phyloP scores from a whole-genome alignment of 139 green algal species.

The Asterochloris sp. region DNA sequence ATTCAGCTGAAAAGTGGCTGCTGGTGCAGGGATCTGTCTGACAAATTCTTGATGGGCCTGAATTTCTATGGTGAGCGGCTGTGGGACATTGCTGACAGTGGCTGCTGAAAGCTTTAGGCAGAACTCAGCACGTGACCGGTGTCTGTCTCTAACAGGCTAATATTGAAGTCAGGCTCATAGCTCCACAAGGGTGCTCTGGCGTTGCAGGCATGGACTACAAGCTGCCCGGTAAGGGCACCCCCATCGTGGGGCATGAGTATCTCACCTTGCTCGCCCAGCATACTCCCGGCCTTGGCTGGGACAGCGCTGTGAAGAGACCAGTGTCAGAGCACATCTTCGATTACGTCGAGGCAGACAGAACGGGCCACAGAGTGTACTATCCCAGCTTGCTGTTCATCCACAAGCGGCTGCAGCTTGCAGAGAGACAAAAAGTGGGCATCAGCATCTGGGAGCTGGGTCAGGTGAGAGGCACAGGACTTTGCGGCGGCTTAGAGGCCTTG shows the following conservation, averaged over 20 bases:
- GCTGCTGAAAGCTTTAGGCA: too few relatives aligned
- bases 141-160: too few relatives aligned
- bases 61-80: conserved; percentile 48
- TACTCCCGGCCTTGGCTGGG: conserved; percentile 19
- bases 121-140: too few relatives aligned
- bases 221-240: background rate
- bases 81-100: too few relatives aligned
- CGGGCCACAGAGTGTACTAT: conserved; percentile 44
- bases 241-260: conserved; percentile 10
- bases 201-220: conserved; percentile 18
- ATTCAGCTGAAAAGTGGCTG: too few relatives aligned
- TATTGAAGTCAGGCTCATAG: too few relatives aligned
- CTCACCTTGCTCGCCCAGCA: conserved; percentile 22
- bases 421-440: conserved; percentile 29
- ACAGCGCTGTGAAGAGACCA: background rate
- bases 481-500: too few relatives aligned
- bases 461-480: too few relatives aligned
- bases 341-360: background rate
- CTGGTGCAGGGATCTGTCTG: background rate
- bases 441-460: conserved; percentile 71
- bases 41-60: conserved; percentile 38
- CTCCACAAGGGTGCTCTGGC: too few relatives aligned
- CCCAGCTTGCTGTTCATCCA: conserved; percentile 38
- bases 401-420: conserved; percentile 31
- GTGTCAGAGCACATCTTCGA: conserved; percentile 28